Evolutionary conservation across 2,329 filamentous ascomycete species (phyloP).

Genomic region (Zasmidium cellare): DNA sequence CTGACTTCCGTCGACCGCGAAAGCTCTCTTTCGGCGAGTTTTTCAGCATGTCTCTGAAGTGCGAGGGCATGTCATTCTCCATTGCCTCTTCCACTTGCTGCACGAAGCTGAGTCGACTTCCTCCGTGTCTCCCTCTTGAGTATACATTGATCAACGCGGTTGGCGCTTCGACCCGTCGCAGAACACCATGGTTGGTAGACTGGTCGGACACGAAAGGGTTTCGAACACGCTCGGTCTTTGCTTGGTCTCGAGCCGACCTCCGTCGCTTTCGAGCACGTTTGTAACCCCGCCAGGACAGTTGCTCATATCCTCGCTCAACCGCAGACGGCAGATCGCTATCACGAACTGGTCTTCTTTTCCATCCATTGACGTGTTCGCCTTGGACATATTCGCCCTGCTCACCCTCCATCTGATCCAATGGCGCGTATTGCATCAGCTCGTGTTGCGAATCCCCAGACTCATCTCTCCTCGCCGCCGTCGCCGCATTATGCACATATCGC

Average conservation of each 20-base stretch:
- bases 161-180: no score
- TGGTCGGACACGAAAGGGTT: no score
- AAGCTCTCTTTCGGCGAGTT: background rate
- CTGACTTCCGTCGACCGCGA: background rate
- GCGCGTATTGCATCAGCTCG: no score
- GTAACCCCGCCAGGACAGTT: conserved; percentile 3
- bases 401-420: no score
- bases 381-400: no score
- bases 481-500: conserved; percentile 27
- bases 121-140: no score
- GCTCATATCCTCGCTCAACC: conserved; percentile 29
- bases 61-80: no score
- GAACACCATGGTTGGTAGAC: no score
- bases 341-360: conserved; percentile 7
- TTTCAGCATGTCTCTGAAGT: background rate
- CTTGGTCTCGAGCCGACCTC: background rate
- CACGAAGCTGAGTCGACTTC: no score
- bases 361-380: background rate
- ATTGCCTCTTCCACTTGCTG: no score
- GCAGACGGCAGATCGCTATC: conserved; percentile 27
- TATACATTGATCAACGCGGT: no score
- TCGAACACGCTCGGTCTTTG: no score
- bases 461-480: conserved; percentile 10
- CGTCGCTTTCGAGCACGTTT: background rate
- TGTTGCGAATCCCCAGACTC: background rate